A percentile compares a stretch with the other conserved stretches of the same genome.
Evolutionary conservation across 2,329 filamentous ascomycete genomes (phyloP).

Genomic region (Rhinocladiella similis): DNA sequence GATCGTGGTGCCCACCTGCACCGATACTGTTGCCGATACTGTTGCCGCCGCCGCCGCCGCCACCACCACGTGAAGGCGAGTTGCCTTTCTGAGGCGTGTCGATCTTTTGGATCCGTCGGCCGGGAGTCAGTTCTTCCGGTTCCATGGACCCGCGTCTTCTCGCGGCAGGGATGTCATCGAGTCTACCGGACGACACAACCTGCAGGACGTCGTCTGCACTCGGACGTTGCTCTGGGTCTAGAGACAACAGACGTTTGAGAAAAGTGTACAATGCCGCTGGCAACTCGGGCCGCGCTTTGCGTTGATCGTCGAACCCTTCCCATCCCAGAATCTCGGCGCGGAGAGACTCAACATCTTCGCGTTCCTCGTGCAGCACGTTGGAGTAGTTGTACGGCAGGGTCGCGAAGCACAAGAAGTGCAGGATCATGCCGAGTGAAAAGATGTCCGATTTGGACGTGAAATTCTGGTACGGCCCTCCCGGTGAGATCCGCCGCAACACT

Average conservation of each 20-base stretch:
- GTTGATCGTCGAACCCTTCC: conserved; percentile 81
- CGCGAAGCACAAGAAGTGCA: conserved; percentile 97
- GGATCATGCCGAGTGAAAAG: conserved; percentile 97
- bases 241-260: conserved; percentile 75
- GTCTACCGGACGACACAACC: conserved; percentile 68
- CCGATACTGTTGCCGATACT: neutral
- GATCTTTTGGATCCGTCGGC: conserved; percentile 23
- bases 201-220: conserved; percentile 81
- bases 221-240: conserved; percentile 74
- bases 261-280: conserved; percentile 84
- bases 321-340: conserved; percentile 83
- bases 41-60: no score
- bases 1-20: neutral
- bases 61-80: conserved; percentile 12
- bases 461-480: conserved; percentile 75
- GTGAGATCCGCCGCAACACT: conserved; percentile 68
- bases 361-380: conserved; percentile 83
- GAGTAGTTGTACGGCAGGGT: conserved; percentile 81
- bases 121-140: conserved; percentile 29
- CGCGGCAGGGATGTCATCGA: conserved; percentile 22
- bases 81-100: conserved; percentile 23
- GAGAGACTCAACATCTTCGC: conserved; percentile 83
- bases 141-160: conserved; percentile 22
- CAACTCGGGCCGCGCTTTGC: conserved; percentile 73
- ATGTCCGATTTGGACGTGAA: conserved; percentile 97